Evolutionary conservation across 2,329 filamentous ascomycete genomes (phyloP).

Genomic region (Cryphonectria japonica): DNA sequence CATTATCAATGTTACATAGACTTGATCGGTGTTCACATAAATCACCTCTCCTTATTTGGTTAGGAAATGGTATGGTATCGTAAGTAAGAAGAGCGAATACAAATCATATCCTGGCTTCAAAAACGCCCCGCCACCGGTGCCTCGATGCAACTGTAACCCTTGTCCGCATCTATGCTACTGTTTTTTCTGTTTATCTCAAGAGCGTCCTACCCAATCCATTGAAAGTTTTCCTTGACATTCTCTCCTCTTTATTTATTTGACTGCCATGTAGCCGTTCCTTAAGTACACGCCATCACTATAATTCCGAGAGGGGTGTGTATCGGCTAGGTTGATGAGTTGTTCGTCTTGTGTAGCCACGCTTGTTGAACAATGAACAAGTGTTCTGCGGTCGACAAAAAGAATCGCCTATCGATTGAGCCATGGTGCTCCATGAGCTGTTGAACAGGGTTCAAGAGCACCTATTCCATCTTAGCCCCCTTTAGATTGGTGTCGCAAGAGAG

Average conservation of each 20-base stretch:
- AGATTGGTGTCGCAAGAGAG: neutral
- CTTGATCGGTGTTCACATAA: neutral
- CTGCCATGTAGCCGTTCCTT: neutral
- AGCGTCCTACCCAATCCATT: neutral
- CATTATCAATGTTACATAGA: neutral
- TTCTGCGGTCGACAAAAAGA: neutral
- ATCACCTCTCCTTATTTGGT: neutral
- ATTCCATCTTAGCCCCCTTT: neutral
- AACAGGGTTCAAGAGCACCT: neutral
- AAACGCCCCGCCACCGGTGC: neutral
- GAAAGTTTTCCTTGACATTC: neutral
- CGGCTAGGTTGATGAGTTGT: neutral
- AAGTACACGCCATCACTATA: neutral
- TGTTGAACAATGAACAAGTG: neutral
- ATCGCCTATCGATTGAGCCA: neutral
- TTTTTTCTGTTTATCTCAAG: neutral
- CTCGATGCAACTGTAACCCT: neutral
- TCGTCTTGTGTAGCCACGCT: neutral
- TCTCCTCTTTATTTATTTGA: neutral
- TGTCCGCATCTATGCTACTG: neutral
- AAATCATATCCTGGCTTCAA: neutral
- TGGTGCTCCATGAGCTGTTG: neutral
- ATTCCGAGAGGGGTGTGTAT: neutral
- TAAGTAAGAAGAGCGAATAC: neutral
- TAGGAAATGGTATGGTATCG: slow-evolving; percentile 12